Conservation (phyloP, 1,284 basidiomycete genomes). For the Microbotryomycetes sp. region DNA sequence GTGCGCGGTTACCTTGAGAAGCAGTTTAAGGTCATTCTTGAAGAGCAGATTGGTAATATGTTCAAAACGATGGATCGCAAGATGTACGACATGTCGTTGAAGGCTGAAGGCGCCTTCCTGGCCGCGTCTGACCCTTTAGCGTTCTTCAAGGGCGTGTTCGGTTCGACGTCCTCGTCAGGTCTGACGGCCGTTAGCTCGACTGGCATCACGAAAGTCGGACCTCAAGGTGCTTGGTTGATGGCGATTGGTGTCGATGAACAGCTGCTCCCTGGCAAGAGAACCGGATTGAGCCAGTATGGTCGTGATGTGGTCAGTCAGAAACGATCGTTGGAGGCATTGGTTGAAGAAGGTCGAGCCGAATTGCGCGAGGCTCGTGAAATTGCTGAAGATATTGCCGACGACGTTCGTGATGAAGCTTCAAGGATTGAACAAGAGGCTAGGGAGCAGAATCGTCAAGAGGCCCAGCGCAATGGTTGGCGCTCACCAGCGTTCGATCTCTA, state of each 20-base stretch:
- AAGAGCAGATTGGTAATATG: slow-evolving; percentile 22
- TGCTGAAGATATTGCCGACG: slow-evolving; percentile 8
- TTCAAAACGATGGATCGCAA: slow-evolving; percentile 23
- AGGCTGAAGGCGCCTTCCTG: slow-evolving; percentile 46
- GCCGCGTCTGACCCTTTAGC: slow-evolving; percentile 43
- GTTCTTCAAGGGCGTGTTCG: slow-evolving; percentile 48
- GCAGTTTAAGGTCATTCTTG: slow-evolving; percentile 28
- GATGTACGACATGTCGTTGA: slow-evolving; percentile 45
- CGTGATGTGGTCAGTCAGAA: slow-evolving; percentile 23
- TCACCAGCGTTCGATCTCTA: not conserved
- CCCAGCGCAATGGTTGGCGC: not conserved
- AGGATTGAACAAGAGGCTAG: slow-evolving; percentile 41
- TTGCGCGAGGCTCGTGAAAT: slow-evolving; percentile 11
- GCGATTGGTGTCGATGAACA: slow-evolving; percentile 48
- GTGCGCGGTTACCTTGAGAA: slow-evolving; percentile 36
- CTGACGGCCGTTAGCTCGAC: slow-evolving; percentile 17
- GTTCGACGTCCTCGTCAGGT: slow-evolving; percentile 29
- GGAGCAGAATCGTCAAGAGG: slow-evolving; percentile 34
- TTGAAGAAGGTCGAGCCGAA: slow-evolving; percentile 26
- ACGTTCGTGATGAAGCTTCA: slow-evolving; percentile 33
- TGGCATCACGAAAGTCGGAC: slow-evolving; percentile 46
- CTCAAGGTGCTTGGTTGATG: slow-evolving; percentile 46
- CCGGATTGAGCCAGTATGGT: slow-evolving; percentile 15
- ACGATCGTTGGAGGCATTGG: slow-evolving; percentile 17
- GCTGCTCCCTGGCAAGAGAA: slow-evolving; percentile 43